A percentile compares a stretch with the other conserved stretches of the same genome.
Conservation (phyloP, 192 early-diverging fungal genomes). For the Coemansia guatemalensis region DNA sequence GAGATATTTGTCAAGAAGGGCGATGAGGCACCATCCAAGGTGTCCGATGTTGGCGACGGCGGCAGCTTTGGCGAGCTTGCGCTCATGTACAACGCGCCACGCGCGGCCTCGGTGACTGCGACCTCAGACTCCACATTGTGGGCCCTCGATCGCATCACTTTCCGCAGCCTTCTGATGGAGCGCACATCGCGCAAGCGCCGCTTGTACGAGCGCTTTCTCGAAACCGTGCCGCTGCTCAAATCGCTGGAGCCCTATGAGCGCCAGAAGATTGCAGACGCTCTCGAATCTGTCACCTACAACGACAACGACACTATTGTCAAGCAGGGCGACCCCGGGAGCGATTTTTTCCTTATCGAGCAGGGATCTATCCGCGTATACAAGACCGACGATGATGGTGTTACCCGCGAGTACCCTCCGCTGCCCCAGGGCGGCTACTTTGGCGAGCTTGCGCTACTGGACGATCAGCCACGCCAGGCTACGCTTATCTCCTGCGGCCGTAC, state of each 20-base stretch:
- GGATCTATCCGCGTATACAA: slow-evolving; percentile 85
- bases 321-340: slow-evolving; percentile 92
- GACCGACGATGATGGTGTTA: slow-evolving; percentile 75
- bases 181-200: slow-evolving; percentile 92
- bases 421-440: slow-evolving; percentile 95
- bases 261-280: slow-evolving; percentile 97
- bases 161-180: slow-evolving; percentile 97
- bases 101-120: slow-evolving; percentile 92
- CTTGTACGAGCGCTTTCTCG: slow-evolving; percentile 95
- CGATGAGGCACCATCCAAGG: slow-evolving; percentile 65
- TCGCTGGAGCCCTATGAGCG: slow-evolving; percentile 95
- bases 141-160: slow-evolving; percentile 97
- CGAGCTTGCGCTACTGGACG: slow-evolving; percentile 94
- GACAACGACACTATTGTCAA: slow-evolving; percentile 81
- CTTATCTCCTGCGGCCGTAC: slow-evolving; percentile 82
- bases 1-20: slow-evolving; percentile 83
- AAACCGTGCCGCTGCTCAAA: slow-evolving; percentile 84
- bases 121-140: slow-evolving; percentile 85
- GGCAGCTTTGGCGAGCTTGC: slow-evolving; percentile 98
- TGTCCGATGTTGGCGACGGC: slow-evolving; percentile 75
- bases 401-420: slow-evolving; percentile 69
- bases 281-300: slow-evolving; percentile 88
- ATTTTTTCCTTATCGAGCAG: slow-evolving; percentile 94
- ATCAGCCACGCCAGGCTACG: slow-evolving; percentile 90
- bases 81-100: slow-evolving; percentile 98